Evolutionary conservation across 768 basidiomycete genomes (phyloP).

Genomic region (Collybia mongolica): DNA sequence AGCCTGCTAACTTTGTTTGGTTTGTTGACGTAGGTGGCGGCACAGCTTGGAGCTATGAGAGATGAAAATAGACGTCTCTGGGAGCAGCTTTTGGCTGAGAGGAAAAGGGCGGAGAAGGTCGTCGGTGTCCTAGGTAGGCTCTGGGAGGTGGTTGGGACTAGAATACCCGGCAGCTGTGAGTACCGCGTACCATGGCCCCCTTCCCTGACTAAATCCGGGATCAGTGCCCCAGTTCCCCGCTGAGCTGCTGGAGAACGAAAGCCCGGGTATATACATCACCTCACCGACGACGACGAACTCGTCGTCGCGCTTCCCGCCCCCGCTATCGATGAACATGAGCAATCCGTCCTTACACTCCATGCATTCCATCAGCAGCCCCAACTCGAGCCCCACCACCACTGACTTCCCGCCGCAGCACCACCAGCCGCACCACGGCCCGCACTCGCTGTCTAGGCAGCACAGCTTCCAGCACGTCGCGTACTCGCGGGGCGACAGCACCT

Average conservation of each 20-base stretch:
- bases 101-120: conserved; percentile 60
- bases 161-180: conserved; percentile 54
- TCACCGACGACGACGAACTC: conserved; percentile 48
- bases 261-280: conserved; percentile 74
- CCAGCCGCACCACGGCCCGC: conserved; percentile 35
- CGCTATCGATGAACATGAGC: conserved; percentile 39
- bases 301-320: conserved; percentile 38
- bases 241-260: conserved; percentile 57
- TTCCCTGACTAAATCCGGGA: neutral
- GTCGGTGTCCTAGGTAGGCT: conserved; percentile 56
- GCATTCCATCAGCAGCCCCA: conserved; percentile 36
- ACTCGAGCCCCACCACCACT: conserved; percentile 47
- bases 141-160: conserved; percentile 60
- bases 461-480: conserved; percentile 54
- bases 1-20: too few relatives aligned
- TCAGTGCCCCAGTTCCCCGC: conserved; percentile 45
- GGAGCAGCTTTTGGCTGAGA: conserved; percentile 54
- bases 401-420: conserved; percentile 38
- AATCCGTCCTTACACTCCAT: conserved; percentile 39
- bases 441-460: conserved; percentile 56
- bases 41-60: conserved; percentile 66
- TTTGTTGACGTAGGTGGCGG: conserved; percentile 40
- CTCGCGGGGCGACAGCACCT: conserved; percentile 27
- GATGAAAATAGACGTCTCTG: conserved; percentile 70
- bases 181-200: conserved; percentile 11